Evolutionary conservation across 1,139 yeast genomes (phyloP).

Genomic region (Kodamaea alishanica): DNA sequence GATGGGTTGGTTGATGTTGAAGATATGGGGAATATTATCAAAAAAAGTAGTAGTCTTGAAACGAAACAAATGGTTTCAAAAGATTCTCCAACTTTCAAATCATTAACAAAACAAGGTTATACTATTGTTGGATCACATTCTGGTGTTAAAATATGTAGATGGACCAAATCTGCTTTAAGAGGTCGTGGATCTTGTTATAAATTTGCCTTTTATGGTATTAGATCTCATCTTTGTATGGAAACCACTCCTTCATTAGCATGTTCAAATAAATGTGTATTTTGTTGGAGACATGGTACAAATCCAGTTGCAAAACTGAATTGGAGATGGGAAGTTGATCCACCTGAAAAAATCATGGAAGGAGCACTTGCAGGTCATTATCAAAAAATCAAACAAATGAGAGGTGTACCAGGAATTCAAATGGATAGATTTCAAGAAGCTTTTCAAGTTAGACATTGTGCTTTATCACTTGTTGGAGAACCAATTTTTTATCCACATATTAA

Average conservation of each 20-base stretch:
- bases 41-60: conserved; percentile 32
- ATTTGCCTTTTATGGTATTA: conserved; percentile 86
- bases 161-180: conserved; percentile 93
- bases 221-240: conserved; percentile 92
- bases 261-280: conserved; percentile 91
- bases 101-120: conserved; percentile 89
- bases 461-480: conserved; percentile 91
- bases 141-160: conserved; percentile 91
- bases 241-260: conserved; percentile 92
- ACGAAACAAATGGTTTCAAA: conserved; percentile 85
- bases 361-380: conserved; percentile 87
- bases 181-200: conserved; percentile 95
- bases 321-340: conserved; percentile 95
- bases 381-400: conserved; percentile 90
- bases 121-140: conserved; percentile 92
- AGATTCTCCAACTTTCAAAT: conserved; percentile 83
- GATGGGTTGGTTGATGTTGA: conserved; percentile 70
- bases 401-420: conserved; percentile 90
- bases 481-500: conserved; percentile 89
- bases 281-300: conserved; percentile 97
- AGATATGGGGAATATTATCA: conserved; percentile 70
- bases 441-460: conserved; percentile 83
- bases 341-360: conserved; percentile 78
- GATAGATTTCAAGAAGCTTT: conserved; percentile 91
- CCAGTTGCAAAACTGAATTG: conserved; percentile 91